Percentiles rank a stretch among this genome's conserved stretches.
Conservation (phyloP, 306 rosid genomes). For the Canavalia gladiata region DNA sequence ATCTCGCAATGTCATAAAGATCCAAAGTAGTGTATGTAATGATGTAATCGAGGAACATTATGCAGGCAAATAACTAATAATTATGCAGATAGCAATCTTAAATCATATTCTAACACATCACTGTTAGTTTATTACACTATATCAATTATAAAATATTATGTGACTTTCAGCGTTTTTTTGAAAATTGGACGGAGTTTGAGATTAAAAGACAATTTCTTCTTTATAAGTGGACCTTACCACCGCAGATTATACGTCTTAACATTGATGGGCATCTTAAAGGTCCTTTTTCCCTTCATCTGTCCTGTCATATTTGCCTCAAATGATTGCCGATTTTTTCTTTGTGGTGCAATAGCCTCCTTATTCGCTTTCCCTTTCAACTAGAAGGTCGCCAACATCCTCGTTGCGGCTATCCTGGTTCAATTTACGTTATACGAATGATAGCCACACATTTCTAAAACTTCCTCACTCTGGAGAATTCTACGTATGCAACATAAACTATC, state of each 20-base stretch:
- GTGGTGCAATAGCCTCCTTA: conserved; percentile 46
- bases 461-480: conserved; percentile 65
- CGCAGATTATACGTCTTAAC: conserved; percentile 37
- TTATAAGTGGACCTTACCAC: conserved; percentile 31
- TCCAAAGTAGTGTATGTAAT: neutral
- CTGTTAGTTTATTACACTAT: conserved; percentile 33
- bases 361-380: conserved; percentile 80
- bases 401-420: conserved; percentile 82
- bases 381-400: conserved; percentile 41
- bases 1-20: neutral
- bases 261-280: conserved; percentile 56
- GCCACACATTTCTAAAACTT: conserved; percentile 55
- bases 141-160: conserved; percentile 37
- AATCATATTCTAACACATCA: neutral
- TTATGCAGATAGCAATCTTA: conserved; percentile 14
- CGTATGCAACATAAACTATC: conserved; percentile 65
- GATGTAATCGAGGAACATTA: neutral
- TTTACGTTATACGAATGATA: conserved; percentile 57
- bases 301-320: conserved; percentile 49
- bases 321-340: conserved; percentile 55
- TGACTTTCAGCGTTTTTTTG: conserved; percentile 51
- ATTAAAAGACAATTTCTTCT: conserved; percentile 40
- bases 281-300: conserved; percentile 51
- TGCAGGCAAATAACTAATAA: conserved; percentile 2
- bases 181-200: conserved; percentile 30